Evolutionary conservation across 352 stramenopile genomes (phyloP).

Genomic region (Phytopythium litorale): DNA sequence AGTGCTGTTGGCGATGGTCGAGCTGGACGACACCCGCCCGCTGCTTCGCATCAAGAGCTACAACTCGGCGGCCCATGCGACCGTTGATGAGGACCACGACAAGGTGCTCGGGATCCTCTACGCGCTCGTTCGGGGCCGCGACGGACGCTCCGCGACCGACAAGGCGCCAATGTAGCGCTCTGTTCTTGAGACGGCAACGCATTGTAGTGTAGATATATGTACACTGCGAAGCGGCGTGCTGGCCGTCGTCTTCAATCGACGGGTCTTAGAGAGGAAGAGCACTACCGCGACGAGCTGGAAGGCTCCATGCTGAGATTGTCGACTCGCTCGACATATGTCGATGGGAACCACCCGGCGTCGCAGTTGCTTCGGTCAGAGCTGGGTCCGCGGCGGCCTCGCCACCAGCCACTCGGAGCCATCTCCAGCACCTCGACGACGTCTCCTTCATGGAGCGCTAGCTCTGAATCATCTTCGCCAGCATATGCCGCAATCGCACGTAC

Average conservation of each 20-base stretch:
- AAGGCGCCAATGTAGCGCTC: neutral
- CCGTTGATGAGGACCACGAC: slow-evolving; percentile 36
- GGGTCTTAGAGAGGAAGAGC: neutral
- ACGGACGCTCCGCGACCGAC: slow-evolving; percentile 7
- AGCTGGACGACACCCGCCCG: slow-evolving; percentile 50
- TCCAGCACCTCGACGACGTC: slow-evolving; percentile 24
- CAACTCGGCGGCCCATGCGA: slow-evolving; percentile 31
- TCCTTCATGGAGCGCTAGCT: slow-evolving; percentile 25
- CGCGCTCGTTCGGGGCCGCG: slow-evolving; percentile 22
- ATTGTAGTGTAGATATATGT: slow-evolving; percentile 1
- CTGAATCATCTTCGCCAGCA: slow-evolving; percentile 18
- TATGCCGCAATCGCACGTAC: slow-evolving; percentile 38
- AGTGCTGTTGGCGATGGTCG: slow-evolving; percentile 79
- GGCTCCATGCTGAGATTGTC: neutral
- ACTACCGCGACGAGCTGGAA: neutral
- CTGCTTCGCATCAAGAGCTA: slow-evolving; percentile 70
- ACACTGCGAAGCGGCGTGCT: neutral
- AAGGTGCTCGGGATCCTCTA: slow-evolving; percentile 49
- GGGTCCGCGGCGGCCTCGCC: slow-evolving; percentile 13
- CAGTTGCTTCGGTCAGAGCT: neutral
- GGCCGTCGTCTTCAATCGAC: slow-evolving; percentile 5
- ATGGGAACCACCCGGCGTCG: slow-evolving; percentile 39
- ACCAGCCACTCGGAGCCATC: slow-evolving; percentile 45
- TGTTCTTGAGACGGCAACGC: neutral
- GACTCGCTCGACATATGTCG: slow-evolving; percentile 42